Base-by-base conservation (phyloP, 2,329 filamentous ascomycete species). In the Alternaria conjuncta region DNA sequence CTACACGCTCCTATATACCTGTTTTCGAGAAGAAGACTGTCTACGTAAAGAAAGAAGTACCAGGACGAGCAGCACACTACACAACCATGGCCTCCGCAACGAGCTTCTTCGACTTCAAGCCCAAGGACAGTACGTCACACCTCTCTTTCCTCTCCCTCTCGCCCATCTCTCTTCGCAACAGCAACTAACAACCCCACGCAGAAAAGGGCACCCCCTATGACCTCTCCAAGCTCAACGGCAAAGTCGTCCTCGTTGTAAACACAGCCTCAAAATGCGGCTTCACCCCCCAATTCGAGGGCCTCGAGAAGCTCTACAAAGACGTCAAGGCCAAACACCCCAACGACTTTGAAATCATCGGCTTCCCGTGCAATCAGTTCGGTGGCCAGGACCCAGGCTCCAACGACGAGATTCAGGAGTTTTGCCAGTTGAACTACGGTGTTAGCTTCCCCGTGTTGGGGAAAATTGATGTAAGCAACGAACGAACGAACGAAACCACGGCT, bases 241-340 rank as follows among this genome's bases (percentile, higher is more conserved):
- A 98, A 83, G 95, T 98, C 72, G 89, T 98, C 74, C 90, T 99
- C 65, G 86, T 97, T 75, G 94, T 99, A 84, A 99, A 99, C 89
- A 97, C 95, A 2, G 96, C 96, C 72, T 97, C 93, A 81, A 97
- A 98, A 86, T 99, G 96, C 86, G 95, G 96, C 81, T 98, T 98
- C 88, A 98, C 96, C 3, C 94, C 94, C 12, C 96, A 99, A 83
- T 97, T 96, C 83, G 90, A 88, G 67, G 93, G 92, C 30, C 92
- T 99, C 55, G 94, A 99, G 85, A 90, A 88, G 77, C 88, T 99
- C 68, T 97, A 97, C 88, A 92, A 97, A 76, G 82, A 84, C 55
- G 75, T 97, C 78, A 89, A 88, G 73, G 85, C 85, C 70, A 86
- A 88, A 76, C 84, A 96, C 85, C 87, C 85, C 30, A 87, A 94